A percentile compares a stretch with the other conserved stretches of the same genome.
These are phyloP conservation scores for Seiridium unicorne DNA, from an alignment of 2,329 filamentous ascomycete genomes.

Conservation along the genomic window DNA sequence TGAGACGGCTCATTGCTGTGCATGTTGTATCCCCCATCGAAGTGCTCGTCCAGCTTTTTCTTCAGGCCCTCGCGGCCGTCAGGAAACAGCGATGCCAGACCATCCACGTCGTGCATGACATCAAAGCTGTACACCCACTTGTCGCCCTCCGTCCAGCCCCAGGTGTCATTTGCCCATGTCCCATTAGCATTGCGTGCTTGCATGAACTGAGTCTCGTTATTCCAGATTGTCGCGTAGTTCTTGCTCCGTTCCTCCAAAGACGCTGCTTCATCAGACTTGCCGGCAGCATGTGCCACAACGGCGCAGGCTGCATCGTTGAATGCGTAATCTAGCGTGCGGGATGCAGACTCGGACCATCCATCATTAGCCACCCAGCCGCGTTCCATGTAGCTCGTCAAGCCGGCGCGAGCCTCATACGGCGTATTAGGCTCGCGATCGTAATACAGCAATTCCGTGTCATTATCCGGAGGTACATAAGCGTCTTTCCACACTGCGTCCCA, in stretches of 20 bases:
- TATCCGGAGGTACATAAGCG: constrained; percentile 41
- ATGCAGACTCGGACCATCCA: constrained; percentile 43
- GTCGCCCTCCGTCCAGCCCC: constrained; percentile 49
- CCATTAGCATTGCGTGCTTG: constrained; percentile 45
- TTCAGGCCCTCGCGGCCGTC: constrained; percentile 33
- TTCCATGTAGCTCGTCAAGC: constrained; percentile 40
- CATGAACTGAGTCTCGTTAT: constrained; percentile 43
- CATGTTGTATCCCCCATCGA: constrained; percentile 42
- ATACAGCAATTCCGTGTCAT: constrained; percentile 41
- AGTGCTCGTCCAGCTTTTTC: constrained; percentile 41
- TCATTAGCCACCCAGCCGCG: constrained; percentile 47
- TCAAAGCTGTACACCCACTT: constrained; percentile 50
- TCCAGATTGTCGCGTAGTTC: constrained; percentile 42
- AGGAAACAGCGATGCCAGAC: constrained; percentile 38
- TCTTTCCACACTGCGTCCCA: constrained; percentile 43
- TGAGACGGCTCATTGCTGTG: constrained; percentile 47
- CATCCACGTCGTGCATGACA: constrained; percentile 43
- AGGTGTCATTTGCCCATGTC: constrained; percentile 38
- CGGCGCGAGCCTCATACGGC: constrained; percentile 42
- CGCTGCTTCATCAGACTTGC: constrained; percentile 26
- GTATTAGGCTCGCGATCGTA: constrained; percentile 45
- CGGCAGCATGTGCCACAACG: constrained; percentile 35
- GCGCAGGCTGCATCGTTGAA: constrained; percentile 44
- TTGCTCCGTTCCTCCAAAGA: constrained; percentile 32
- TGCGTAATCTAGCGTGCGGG: constrained; percentile 45